Evolutionary conservation across 345 rosid species (phyloP).

Genomic region (Durio zibethinus): DNA sequence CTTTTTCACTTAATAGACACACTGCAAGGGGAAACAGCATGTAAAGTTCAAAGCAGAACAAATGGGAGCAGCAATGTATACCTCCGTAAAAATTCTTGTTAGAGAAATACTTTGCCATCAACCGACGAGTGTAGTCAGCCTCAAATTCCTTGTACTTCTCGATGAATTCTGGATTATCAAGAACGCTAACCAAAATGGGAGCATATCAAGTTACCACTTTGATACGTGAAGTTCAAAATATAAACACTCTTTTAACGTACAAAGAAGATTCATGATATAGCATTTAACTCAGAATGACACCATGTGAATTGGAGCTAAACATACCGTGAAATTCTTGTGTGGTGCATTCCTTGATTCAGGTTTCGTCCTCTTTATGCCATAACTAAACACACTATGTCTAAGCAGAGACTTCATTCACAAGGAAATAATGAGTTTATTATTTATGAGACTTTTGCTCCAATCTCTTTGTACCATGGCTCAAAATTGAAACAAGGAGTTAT

Average conservation of each 20-base stretch:
- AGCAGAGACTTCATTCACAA: neutral
- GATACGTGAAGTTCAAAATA: neutral
- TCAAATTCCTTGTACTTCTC: conserved; percentile 60
- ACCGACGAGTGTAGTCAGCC: conserved; percentile 45
- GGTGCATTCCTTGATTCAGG: neutral
- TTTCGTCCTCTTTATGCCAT: neutral
- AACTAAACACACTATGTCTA: neutral
- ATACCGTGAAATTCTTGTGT: neutral
- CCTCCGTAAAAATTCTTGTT: conserved; percentile 61
- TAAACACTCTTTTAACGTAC: neutral
- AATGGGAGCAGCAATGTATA: conserved; percentile 19
- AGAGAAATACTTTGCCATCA: conserved; percentile 68
- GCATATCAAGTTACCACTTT: neutral
- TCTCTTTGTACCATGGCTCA: neutral
- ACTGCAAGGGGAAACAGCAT: neutral
- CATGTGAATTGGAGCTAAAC: neutral
- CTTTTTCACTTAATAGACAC: neutral
- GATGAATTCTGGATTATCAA: conserved; percentile 36
- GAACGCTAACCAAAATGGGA: conserved; percentile 32
- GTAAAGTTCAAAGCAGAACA: neutral
- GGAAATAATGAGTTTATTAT: neutral
- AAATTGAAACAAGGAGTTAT: neutral
- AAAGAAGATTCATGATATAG: neutral
- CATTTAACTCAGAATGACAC: neutral
- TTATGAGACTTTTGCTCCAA: neutral